Base-by-base conservation (phyloP, 148 eudicot genomes). In the Camellia granthamiana region DNA sequence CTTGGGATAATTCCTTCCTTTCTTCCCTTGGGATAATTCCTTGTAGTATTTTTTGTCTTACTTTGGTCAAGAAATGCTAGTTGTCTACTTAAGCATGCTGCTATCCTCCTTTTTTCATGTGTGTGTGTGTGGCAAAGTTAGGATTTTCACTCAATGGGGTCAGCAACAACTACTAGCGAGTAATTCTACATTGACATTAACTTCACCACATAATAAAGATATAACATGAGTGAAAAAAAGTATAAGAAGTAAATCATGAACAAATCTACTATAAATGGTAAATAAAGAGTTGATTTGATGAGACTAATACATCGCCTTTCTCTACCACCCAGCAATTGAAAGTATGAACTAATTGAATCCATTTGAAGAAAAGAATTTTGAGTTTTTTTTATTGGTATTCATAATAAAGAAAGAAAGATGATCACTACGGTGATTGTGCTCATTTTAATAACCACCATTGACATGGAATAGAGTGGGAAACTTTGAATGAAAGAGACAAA, bases 41-140 rank as follows among this genome's bases (percentile, higher is more conserved):
- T 77, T 76, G 59, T 60, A 54, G 74, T 77, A 30, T 58, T 46
- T 79, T 52, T 68, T 67, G 42, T 41, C 19, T 30, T 67, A 2
- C 15, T 13, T 67, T 67, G 44, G 4, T 67, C 12, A 67, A 67
- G 46, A 67, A 30, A 13, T 11, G 18, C 71, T 12, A 18, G 46
- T 18, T 16, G 9, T 69, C 23, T 76, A 46, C 56, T 44, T 61
- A 76, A n/a, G 67, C n/a, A 19, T 71, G 62, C 30, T 19, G n/a
- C 30, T 7, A 67, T 38, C 46, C 46, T 42, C 46, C 16, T 67
- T 67, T 9, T 41, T 41, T 38, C 10, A 15, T 42, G 3, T 41
- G 5, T 49, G 16, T 23, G 0, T 49, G 30, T 38, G 49, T 52
- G 30, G 51, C 14, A 10, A 12, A 49, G 41, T 56, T 14, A 21